A percentile compares a stretch with the other conserved stretches of the same genome.
These are phyloP conservation scores for Acidiella bohemica DNA, from an alignment of 495 filamentous ascomycete species.

Conservation along the genomic window DNA sequence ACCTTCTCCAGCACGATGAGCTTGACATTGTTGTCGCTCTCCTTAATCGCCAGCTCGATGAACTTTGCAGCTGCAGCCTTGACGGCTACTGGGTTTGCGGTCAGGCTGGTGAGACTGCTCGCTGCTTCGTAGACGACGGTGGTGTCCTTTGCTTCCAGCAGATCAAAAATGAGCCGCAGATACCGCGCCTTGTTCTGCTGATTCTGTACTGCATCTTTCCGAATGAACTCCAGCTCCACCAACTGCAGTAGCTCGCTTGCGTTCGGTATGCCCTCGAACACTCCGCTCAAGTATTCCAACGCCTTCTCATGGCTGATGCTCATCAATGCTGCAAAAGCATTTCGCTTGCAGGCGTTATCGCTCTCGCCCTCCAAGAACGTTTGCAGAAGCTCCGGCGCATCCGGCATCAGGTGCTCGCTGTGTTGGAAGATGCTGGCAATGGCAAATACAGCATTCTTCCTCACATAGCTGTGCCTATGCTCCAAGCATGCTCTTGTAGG, in stretches of 20 bases:
- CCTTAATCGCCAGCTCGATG: constrained; percentile 91
- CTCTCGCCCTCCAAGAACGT: constrained; percentile 84
- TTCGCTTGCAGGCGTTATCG: constrained; percentile 93
- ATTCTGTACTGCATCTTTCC: constrained; percentile 94
- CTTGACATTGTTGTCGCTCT: constrained; percentile 98
- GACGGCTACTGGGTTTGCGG: constrained; percentile 92
- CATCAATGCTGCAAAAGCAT: constrained; percentile 85
- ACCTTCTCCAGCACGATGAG: constrained; percentile 94
- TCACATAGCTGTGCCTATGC: constrained; percentile 91
- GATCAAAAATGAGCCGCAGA: constrained; percentile 86
- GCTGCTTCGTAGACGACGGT: constrained; percentile 98
- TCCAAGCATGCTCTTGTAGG: constrained; percentile 84
- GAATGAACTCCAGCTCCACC: constrained; percentile 89
- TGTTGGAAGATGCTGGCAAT: constrained; percentile 86
- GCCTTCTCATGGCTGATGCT: constrained; percentile 90
- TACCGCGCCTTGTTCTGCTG: constrained; percentile 89
- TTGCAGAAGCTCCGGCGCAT: constrained; percentile 84
- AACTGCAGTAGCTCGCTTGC: constrained; percentile 89
- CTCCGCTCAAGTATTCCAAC: constrained; percentile 73
- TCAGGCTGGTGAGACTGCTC: constrained; percentile 88
- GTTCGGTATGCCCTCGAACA: constrained; percentile 88
- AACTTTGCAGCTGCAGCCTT: constrained; percentile 94
- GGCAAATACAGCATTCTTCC: constrained; percentile 95
- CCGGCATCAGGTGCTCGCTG: constrained; percentile 83
- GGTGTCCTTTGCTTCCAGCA: constrained; percentile 81